A percentile compares a stretch with the other conserved stretches of the same genome.
These are phyloP conservation scores for Comarum palustre DNA, from an alignment of 306 rosid species.

Conservation along the genomic window DNA sequence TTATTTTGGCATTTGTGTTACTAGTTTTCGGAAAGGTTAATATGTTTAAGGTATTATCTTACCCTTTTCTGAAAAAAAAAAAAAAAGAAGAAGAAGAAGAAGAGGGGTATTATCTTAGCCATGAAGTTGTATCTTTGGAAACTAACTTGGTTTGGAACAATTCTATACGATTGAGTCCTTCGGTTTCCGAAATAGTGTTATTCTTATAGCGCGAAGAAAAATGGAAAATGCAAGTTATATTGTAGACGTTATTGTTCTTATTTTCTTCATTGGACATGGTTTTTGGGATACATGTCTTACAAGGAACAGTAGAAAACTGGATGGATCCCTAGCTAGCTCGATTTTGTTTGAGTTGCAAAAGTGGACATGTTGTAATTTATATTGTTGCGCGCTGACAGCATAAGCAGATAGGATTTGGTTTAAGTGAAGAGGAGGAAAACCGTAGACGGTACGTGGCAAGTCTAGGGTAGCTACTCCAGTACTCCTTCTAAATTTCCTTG, in stretches of 20 bases:
- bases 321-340: too few species aligned
- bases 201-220: too few species aligned
- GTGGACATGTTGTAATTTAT: not conserved
- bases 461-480: not conserved
- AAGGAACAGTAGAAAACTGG: too few species aligned
- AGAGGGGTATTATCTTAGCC: not conserved
- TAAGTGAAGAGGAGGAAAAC: not conserved
- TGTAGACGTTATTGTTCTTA: too few species aligned
- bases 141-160: not conserved
- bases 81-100: too few species aligned
- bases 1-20: not conserved
- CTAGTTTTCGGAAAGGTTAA: not conserved
- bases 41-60: not conserved
- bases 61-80: too few species aligned
- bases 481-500: not conserved
- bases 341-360: not conserved
- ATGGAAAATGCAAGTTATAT: too few species aligned
- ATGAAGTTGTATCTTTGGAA: not conserved
- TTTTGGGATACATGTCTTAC: too few species aligned
- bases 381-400: not conserved
- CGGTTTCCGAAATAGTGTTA: too few species aligned
- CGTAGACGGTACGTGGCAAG: not conserved
- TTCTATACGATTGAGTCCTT: too few species aligned
- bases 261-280: not conserved
- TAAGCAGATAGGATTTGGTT: not conserved